Evolutionary conservation across 2,329 filamentous ascomycete genomes (phyloP).

Genomic region (Trichoderma arundinaceum): DNA sequence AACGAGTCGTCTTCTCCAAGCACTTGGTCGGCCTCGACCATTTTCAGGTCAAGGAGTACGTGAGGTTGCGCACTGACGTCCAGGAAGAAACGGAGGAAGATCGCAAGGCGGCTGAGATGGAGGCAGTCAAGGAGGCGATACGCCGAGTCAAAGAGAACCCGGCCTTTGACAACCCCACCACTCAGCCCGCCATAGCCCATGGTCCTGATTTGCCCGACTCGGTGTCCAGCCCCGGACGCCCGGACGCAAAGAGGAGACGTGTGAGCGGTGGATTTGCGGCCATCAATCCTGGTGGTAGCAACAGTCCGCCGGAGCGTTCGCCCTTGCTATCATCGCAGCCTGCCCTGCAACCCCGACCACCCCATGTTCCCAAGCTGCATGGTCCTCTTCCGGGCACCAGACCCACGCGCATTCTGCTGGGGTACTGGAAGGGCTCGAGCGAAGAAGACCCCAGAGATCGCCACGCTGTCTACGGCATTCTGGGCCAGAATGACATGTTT

Average conservation of each 20-base stretch:
- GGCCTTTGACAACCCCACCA: slow-evolving; percentile 49
- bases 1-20: slow-evolving; percentile 62
- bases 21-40: slow-evolving; percentile 63
- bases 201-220: slow-evolving; percentile 55
- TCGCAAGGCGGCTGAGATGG: slow-evolving; percentile 46
- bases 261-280: slow-evolving; percentile 47
- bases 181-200: slow-evolving; percentile 56
- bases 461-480: slow-evolving; percentile 67
- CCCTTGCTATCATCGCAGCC: slow-evolving; percentile 35
- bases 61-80: slow-evolving; percentile 57
- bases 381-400: slow-evolving; percentile 58
- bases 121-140: slow-evolving; percentile 55
- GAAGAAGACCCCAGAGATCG: slow-evolving; percentile 55
- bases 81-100: slow-evolving; percentile 47
- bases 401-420: slow-evolving; percentile 63
- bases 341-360: slow-evolving; percentile 20
- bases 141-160: slow-evolving; percentile 52
- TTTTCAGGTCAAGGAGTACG: slow-evolving; percentile 66
- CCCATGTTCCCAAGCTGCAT: slow-evolving; percentile 26
- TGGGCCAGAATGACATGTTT: slow-evolving; percentile 69
- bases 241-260: slow-evolving; percentile 57
- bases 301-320: slow-evolving; percentile 32
- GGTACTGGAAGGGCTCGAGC: slow-evolving; percentile 63
- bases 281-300: slow-evolving; percentile 41
- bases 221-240: slow-evolving; percentile 39